Evolutionary conservation across 208 protist species (phyloP).

Genomic region (Tritrichomonas musculus): DNA sequence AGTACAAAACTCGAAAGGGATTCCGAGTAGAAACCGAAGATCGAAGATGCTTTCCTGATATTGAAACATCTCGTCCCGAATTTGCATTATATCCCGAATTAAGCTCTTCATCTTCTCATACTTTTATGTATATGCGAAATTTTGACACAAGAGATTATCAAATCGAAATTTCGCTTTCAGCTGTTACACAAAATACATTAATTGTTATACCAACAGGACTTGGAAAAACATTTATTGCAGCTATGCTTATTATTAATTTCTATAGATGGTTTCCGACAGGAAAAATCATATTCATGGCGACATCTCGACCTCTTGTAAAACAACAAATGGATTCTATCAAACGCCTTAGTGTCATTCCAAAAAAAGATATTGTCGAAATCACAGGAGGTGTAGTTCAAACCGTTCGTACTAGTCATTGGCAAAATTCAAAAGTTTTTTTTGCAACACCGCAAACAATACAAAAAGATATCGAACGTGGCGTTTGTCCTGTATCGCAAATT

Average conservation of each 20-base stretch:
- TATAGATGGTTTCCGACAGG: conserved; percentile 54
- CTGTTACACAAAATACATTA: conserved; percentile 36
- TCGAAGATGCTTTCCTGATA: neutral
- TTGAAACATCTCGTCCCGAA: neutral
- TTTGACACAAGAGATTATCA: neutral
- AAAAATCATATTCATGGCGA: conserved; percentile 51
- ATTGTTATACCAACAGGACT: conserved; percentile 50
- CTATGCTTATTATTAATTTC: conserved; percentile 52
- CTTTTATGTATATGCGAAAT: neutral
- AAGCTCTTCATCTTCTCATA: neutral
- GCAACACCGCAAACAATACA: conserved; percentile 48
- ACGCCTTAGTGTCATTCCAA: conserved; percentile 5
- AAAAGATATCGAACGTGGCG: conserved; percentile 44
- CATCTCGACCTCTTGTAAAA: conserved; percentile 50
- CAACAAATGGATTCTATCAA: conserved; percentile 48
- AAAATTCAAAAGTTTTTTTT: conserved; percentile 44
- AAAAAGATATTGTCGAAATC: conserved; percentile 35
- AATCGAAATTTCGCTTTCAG: neutral
- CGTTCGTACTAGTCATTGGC: conserved; percentile 38
- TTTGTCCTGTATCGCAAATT: neutral
- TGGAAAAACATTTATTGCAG: conserved; percentile 59
- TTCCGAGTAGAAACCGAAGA: neutral
- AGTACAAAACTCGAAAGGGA: too few species aligned
- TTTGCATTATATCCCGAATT: neutral
- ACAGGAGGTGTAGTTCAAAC: conserved; percentile 32